Base-by-base conservation (phyloP, 2,329 filamentous ascomycete species). In the Rachicladosporium sp. region DNA sequence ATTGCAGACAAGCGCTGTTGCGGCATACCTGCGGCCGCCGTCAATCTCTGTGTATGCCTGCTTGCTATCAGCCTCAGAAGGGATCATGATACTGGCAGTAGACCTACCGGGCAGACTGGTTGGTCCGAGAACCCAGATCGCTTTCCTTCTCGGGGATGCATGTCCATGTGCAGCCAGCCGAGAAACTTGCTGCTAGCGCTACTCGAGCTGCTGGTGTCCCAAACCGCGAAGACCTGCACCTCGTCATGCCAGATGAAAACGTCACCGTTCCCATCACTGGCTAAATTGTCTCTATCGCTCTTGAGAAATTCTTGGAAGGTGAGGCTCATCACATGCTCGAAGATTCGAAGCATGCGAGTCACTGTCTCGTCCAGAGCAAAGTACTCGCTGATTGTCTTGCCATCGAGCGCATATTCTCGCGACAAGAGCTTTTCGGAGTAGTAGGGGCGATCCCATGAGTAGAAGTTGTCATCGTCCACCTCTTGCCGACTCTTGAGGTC, bases 111-210 rank as follows among this genome's bases (percentile, higher is more conserved):
- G 74, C 76, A 10, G 71, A 74, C 6, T 73, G 61, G 41, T 76
- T 76, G 31, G 35, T 42, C 42, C 8, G 13, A 31, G 15, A 44
- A 37, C n/a, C 35, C 33, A 15, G n/a, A 63, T 42, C 69, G 69
- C 50, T 77, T 78, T 8, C 71, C 71, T 12, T 68, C 62, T 21
- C 74, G 66, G 0, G 68, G 65, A 50, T 71, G 69, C 2, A 78
- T 53, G 35, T 78, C 74, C 12, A 77, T 61, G 45, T 76, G 76
- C 0, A 78, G 57, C 43, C 76, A 77, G 10, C 74, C 74, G 3
- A 74, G 60, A 41, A 77, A 77, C 1, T 60, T 65, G 35, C 61
- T 63, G 4, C 69, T 8, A 8, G 6, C 7, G 7, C 23, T 8
- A 27, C 23, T 27, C 23, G 23, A 27, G 23, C 23, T 27, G 70